A percentile compares a stretch with the other conserved stretches of the same genome.
Conservation (phyloP, 805 yeast species). For the Komagataella pastoris region DNA sequence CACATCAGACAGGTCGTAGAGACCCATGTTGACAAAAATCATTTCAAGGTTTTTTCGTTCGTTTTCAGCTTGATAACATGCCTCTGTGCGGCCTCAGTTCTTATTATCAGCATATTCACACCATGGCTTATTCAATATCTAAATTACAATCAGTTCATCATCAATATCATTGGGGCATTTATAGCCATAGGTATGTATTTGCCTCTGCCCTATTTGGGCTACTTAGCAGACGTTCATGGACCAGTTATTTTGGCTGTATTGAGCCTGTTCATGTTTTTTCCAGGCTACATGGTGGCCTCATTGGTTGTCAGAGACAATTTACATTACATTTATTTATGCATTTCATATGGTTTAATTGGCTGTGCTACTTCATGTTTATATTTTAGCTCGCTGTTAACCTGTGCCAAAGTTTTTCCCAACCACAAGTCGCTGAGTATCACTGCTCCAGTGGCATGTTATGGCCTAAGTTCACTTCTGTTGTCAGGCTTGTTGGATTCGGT, state of each 20-base stretch:
- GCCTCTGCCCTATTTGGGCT: conserved; percentile 72
- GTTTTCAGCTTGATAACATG: conserved; percentile 47
- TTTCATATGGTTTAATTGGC: conserved; percentile 48
- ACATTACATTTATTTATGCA: conserved; percentile 23
- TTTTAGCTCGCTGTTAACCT: conserved; percentile 59
- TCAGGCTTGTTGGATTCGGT: conserved; percentile 40
- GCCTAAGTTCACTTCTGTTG: conserved; percentile 65
- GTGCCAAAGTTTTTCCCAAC: conserved; percentile 76
- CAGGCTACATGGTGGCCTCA: conserved; percentile 49
- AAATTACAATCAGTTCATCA: conserved; percentile 46
- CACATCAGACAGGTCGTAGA: conserved; percentile 30
- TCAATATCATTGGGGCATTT: conserved; percentile 61
- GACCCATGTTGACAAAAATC: conserved; percentile 23
- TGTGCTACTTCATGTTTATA: conserved; percentile 62
- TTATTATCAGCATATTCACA: conserved; percentile 71
- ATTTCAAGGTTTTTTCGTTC: conserved; percentile 39
- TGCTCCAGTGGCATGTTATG: conserved; percentile 81
- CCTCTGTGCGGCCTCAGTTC: conserved; percentile 69
- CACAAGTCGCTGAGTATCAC: conserved; percentile 73
- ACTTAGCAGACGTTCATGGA: conserved; percentile 76
- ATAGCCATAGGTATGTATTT: conserved; percentile 76
- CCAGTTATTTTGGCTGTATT: conserved; percentile 58
- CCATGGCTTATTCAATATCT: conserved; percentile 47
- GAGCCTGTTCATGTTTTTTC: conserved; percentile 47
- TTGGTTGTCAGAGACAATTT: conserved; percentile 16